These are phyloP conservation scores for Kalaharituber pfeilii DNA, from an alignment of 2,329 filamentous ascomycete genomes.

Conservation along the genomic window DNA sequence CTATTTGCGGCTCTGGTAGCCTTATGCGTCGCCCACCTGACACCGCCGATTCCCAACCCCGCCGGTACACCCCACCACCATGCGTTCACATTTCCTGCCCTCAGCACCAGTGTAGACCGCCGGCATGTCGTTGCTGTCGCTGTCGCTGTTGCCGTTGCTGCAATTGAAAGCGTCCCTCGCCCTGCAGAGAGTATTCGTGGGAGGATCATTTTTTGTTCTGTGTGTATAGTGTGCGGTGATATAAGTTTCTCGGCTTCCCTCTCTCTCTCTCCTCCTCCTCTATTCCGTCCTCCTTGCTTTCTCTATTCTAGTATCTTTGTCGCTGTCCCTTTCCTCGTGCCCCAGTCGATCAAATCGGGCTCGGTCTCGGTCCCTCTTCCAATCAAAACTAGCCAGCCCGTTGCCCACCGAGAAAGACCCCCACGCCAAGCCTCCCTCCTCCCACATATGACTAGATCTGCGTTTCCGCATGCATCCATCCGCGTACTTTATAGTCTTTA, in stretches of 20 bases:
- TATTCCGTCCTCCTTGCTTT: not conserved
- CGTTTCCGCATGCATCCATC: too few species aligned
- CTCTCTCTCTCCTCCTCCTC: not conserved
- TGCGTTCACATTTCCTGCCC: too few species aligned
- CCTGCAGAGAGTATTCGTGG: constrained; percentile 9
- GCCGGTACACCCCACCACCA: too few species aligned
- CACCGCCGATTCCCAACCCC: constrained; percentile 28
- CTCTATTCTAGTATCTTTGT: too few species aligned
- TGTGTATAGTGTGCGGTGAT: not conserved
- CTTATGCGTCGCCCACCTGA: constrained; percentile 46
- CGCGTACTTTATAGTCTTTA: too few species aligned
- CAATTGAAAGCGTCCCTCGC: not conserved
- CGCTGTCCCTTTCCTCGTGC: constrained; percentile 1
- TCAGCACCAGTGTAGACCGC: too few species aligned
- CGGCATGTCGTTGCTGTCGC: not conserved
- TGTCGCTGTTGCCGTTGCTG: not conserved
- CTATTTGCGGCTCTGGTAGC: constrained; percentile 51
- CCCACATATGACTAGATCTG: too few species aligned
- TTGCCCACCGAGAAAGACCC: too few species aligned
- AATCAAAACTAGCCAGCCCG: too few species aligned
- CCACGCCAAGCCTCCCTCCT: too few species aligned
- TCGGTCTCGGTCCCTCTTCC: not conserved
- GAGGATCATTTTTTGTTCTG: constrained; percentile 8
- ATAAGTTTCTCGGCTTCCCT: constrained; percentile 1
- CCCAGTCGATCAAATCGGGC: not conserved